Evolutionary conservation across 345 rosid genomes (phyloP).

Genomic region (Citrus maxima): DNA sequence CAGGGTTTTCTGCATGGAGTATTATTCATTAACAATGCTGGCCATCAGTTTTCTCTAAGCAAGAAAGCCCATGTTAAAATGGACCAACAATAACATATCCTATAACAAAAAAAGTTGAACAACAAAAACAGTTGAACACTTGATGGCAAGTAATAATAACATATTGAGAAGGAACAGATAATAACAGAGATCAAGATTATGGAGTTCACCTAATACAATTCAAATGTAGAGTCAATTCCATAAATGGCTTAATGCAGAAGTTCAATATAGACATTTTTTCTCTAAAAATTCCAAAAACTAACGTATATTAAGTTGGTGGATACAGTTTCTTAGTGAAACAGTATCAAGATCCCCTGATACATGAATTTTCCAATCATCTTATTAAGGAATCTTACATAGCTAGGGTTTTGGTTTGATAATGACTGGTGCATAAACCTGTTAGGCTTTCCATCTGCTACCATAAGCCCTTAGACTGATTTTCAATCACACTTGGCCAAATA

Average conservation of each 20-base stretch:
- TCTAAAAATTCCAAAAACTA: no score
- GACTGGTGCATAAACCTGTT: not conserved
- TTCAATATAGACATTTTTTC: no score
- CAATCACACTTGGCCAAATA: not conserved
- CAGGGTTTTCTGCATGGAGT: slow-evolving; percentile 51
- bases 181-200: not conserved
- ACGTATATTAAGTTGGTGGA: not conserved
- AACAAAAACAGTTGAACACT: not conserved
- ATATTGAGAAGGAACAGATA: not conserved
- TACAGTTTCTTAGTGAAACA: not conserved
- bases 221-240: not conserved
- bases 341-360: not conserved
- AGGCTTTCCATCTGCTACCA: not conserved
- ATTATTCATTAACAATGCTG: slow-evolving; percentile 8
- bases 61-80: not conserved
- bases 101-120: not conserved
- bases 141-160: not conserved
- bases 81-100: not conserved
- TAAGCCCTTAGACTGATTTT: not conserved
- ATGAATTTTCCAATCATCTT: not conserved
- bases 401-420: not conserved
- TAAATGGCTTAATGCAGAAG: not conserved
- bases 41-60: not conserved
- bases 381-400: not conserved
- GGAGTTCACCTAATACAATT: not conserved